phyloP scores from a whole-genome alignment of 192 early-diverging fungal genomes.

The Cetraspora pellucida region DNA sequence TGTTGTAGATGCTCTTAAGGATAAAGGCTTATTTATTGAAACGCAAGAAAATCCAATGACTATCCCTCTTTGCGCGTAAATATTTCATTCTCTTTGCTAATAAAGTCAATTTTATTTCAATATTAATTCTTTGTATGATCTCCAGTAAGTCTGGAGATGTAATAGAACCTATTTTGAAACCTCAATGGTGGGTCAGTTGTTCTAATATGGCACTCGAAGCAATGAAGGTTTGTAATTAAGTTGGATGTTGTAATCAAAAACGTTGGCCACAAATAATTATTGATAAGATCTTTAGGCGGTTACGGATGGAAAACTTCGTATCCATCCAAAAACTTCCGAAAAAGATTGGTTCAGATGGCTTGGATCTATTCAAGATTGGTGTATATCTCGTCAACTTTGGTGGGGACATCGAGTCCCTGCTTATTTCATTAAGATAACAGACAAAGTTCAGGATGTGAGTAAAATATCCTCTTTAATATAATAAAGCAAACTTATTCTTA shows the following conservation, averaged over 20 bases:
- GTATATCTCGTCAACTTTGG: constrained; percentile 98
- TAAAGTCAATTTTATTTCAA: neutral
- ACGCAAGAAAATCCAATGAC: constrained; percentile 92
- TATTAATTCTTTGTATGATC: neutral
- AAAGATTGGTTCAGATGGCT: constrained; percentile 98
- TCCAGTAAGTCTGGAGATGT: constrained; percentile 81
- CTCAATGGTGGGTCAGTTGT: constrained; percentile 99
- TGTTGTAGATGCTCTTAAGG: constrained; percentile 85
- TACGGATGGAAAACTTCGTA: constrained; percentile 76
- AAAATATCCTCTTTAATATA: neutral
- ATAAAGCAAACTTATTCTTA: neutral
- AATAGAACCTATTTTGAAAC: constrained; percentile 97
- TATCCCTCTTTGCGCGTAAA: constrained; percentile 80
- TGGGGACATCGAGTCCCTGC: constrained; percentile 98
- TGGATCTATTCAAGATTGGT: constrained; percentile 97
- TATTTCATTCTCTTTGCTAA: neutral
- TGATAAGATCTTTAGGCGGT: constrained; percentile 57
- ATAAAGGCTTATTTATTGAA: constrained; percentile 84
- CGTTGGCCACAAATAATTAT: neutral
- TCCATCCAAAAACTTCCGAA: constrained; percentile 82
- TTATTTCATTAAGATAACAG: constrained; percentile 86
- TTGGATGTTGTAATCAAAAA: neutral
- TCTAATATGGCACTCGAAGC: constrained; percentile 85
- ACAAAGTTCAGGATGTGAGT: constrained; percentile 53
- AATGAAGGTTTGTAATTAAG: constrained; percentile 44